Conservation (phyloP, 208 protist species). For the Leishmania martiniquensis region DNA sequence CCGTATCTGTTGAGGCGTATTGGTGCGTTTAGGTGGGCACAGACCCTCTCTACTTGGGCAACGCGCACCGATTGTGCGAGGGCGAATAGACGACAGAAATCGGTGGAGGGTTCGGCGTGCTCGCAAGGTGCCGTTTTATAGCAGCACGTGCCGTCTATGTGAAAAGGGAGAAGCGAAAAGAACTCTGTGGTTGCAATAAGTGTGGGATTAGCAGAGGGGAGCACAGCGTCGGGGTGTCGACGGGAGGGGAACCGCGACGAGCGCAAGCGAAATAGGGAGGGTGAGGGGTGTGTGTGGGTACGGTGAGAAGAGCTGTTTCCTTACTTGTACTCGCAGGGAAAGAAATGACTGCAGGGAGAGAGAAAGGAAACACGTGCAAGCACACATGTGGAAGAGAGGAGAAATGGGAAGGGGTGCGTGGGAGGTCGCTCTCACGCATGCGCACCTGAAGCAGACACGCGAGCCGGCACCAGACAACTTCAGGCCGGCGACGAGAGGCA, state of each 20-base stretch:
- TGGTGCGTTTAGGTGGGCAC: background rate
- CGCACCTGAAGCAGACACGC: background rate
- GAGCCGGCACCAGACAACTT: background rate
- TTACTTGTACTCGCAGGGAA: no score
- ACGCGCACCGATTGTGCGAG: background rate
- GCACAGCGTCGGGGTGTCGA: background rate
- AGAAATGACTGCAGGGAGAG: background rate
- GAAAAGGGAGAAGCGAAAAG: background rate
- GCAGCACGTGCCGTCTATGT: background rate
- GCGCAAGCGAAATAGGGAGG: background rate
- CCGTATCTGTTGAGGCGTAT: background rate
- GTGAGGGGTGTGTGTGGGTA: background rate
- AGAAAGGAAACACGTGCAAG: background rate
- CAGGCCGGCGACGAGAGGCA: background rate
- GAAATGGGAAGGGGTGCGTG: background rate
- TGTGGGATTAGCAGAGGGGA: background rate
- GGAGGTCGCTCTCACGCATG: background rate
- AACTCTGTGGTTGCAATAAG: background rate
- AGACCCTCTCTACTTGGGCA: background rate
- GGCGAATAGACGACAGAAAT: background rate
- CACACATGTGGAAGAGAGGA: background rate
- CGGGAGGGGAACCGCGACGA: background rate
- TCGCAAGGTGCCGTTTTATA: background rate
- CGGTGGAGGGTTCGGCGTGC: background rate
- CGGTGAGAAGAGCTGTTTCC: no score